phyloP scores from a whole-genome alignment of 768 basidiomycete genomes.

The Naganishia vishniacii region DNA sequence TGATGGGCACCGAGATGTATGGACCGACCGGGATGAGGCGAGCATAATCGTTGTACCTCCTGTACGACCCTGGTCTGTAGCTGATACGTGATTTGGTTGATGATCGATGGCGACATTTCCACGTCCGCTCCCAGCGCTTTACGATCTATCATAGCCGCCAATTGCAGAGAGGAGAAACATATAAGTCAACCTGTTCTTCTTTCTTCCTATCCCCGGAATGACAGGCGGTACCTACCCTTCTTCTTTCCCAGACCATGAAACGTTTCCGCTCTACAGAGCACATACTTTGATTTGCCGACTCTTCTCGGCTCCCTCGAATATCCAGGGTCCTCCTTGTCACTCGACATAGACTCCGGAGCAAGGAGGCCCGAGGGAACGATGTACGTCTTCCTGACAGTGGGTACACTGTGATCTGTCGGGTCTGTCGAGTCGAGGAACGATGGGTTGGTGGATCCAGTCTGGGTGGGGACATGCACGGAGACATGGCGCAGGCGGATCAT shows the following conservation, averaged over 20 bases:
- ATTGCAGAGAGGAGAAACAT: too few relatives aligned
- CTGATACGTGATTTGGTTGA: slow-evolving; percentile 3
- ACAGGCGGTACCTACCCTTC: neutral
- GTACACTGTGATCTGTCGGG: neutral
- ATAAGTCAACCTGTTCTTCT: too few relatives aligned
- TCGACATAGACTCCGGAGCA: neutral
- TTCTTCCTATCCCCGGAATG: neutral
- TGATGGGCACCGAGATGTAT: neutral
- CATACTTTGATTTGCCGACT: slow-evolving; percentile 15
- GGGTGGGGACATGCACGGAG: neutral
- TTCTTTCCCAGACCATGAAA: neutral
- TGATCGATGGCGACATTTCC: slow-evolving; percentile 1
- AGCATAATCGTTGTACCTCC: neutral
- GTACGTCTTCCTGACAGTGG: neutral
- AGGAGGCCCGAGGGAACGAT: slow-evolving; percentile 7
- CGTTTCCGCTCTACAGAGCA: neutral
- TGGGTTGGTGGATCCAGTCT: neutral
- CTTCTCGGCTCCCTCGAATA: neutral
- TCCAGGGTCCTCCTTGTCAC: neutral
- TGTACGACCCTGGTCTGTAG: neutral
- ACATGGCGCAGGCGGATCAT: slow-evolving; percentile 20
- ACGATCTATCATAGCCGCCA: slow-evolving; percentile 3
- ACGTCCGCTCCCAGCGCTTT: neutral
- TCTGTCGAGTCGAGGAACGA: neutral
- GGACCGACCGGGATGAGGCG: neutral